Conservation (phyloP, 164 flowering plant genomes). For the Chimonanthus praecox region DNA sequence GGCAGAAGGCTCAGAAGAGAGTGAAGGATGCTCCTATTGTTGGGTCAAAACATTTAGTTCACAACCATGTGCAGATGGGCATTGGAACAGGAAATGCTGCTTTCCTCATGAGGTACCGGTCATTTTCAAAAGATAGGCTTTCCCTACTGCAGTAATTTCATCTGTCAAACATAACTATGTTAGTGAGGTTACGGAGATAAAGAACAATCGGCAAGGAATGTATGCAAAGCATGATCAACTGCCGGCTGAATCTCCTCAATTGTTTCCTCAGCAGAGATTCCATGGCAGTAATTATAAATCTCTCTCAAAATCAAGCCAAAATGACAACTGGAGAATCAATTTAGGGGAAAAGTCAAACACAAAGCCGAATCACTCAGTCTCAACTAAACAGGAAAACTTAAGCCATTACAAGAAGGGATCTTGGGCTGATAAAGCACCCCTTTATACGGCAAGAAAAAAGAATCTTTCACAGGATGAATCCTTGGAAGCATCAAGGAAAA, state of each 20-base stretch:
- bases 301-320: conserved; percentile 13
- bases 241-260: conserved; percentile 13
- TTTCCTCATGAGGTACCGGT: not conserved
- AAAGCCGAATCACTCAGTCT: conserved; percentile 12
- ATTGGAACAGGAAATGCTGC: not conserved
- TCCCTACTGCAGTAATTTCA: conserved; percentile 6
- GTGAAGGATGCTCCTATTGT: conserved; percentile 2
- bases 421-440: conserved; percentile 15
- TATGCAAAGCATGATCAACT: not conserved
- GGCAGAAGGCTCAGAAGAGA: conserved; percentile 12
- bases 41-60: conserved; percentile 9
- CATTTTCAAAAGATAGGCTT: conserved; percentile 5
- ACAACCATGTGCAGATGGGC: conserved; percentile 2
- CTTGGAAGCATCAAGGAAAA: conserved; percentile 9
- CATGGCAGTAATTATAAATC: conserved; percentile 6
- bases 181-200: not conserved
- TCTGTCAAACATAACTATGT: conserved; percentile 3
- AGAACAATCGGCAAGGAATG: conserved; percentile 7
- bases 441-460: conserved; percentile 15
- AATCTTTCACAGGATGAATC: conserved; percentile 14
- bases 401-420: conserved; percentile 20
- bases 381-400: conserved; percentile 22
- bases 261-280: conserved; percentile 12
- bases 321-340: conserved; percentile 17
- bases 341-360: conserved; percentile 22